Percentiles rank a stretch among this genome's conserved stretches.
Conservation (phyloP, 148 eudicot genomes). For the Fagopyrum esculentum region DNA sequence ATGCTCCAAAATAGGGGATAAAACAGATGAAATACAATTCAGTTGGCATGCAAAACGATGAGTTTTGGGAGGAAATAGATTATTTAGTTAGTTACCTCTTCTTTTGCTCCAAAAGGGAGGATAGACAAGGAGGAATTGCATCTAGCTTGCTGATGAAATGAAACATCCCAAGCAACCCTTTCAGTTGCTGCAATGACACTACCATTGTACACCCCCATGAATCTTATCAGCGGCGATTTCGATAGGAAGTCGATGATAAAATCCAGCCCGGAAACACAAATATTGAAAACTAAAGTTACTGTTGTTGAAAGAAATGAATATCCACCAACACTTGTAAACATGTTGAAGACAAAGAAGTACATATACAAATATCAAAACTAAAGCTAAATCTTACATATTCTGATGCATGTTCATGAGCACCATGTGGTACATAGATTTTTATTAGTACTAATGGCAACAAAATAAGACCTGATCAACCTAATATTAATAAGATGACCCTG, state of each 20-base stretch:
- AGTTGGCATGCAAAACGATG: neutral
- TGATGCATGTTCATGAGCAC: no score
- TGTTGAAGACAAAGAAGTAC: neutral
- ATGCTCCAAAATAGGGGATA: neutral
- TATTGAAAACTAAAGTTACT: neutral
- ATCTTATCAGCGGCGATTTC: constrained; percentile 82
- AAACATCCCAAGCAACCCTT: constrained; percentile 83
- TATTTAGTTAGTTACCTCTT: constrained; percentile 44
- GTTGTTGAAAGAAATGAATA: neutral
- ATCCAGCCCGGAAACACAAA: constrained; percentile 52
- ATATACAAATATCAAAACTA: neutral
- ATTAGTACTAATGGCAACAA: no score
- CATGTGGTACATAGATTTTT: no score
- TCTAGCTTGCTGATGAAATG: constrained; percentile 65
- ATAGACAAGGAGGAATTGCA: constrained; percentile 72
- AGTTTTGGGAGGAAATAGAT: neutral
- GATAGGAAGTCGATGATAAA: constrained; percentile 88
- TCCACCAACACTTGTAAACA: neutral
- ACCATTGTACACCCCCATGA: constrained; percentile 91
- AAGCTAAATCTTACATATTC: no score
- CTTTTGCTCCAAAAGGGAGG: constrained; percentile 52
- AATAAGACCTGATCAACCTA: no score
- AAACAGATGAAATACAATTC: neutral
- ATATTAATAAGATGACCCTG: no score
- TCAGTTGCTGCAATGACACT: constrained; percentile 84